Percentiles rank a stretch among this genome's conserved stretches.
Evolutionary conservation across 1,284 basidiomycete genomes (phyloP).

Genomic region (Mycena sp.): DNA sequence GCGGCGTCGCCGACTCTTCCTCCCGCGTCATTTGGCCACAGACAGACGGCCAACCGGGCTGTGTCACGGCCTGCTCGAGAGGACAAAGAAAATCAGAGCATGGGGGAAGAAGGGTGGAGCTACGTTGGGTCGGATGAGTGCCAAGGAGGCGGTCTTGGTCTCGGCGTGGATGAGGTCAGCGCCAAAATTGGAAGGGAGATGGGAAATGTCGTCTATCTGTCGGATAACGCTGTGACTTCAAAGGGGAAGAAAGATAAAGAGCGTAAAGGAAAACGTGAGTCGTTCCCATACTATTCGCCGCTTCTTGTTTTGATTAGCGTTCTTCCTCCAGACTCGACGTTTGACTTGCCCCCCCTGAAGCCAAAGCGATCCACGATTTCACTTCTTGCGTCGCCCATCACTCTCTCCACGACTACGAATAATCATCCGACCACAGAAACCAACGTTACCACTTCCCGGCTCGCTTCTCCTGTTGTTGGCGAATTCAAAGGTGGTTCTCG

Average conservation of each 20-base stretch:
- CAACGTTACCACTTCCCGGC: slow-evolving; percentile 27
- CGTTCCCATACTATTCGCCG: slow-evolving; percentile 21
- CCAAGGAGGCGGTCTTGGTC: slow-evolving; percentile 51
- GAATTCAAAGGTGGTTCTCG: slow-evolving; percentile 88
- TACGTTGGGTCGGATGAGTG: slow-evolving; percentile 44
- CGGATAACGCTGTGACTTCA: slow-evolving; percentile 44
- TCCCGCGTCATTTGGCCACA: slow-evolving; percentile 1
- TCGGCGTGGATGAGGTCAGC: slow-evolving; percentile 48
- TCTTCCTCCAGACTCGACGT: slow-evolving; percentile 21
- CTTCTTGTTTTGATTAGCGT: slow-evolving; percentile 15
- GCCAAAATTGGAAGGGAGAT: slow-evolving; percentile 58
- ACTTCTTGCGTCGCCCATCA: slow-evolving; percentile 51
- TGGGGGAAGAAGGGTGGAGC: slow-evolving; percentile 50
- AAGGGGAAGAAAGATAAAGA: slow-evolving; percentile 59
- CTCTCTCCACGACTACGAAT: slow-evolving; percentile 35
- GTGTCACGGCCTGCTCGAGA: slow-evolving; percentile 21
- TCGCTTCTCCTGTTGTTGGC: slow-evolving; percentile 65
- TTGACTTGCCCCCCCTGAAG: slow-evolving; percentile 34
- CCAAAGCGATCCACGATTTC: slow-evolving; percentile 50
- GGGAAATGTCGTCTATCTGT: slow-evolving; percentile 54
- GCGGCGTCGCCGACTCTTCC: slow-evolving; percentile 6
- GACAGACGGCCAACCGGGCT: slow-evolving; percentile 6
- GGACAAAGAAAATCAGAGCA: slow-evolving; percentile 65
- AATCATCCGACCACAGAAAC: slow-evolving; percentile 23
- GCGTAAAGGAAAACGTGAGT: slow-evolving; percentile 64